A percentile compares a stretch with the other conserved stretches of the same genome.
Evolutionary conservation across 2,329 filamentous ascomycete species (phyloP).

Genomic region (Diplocarpon rosae): DNA sequence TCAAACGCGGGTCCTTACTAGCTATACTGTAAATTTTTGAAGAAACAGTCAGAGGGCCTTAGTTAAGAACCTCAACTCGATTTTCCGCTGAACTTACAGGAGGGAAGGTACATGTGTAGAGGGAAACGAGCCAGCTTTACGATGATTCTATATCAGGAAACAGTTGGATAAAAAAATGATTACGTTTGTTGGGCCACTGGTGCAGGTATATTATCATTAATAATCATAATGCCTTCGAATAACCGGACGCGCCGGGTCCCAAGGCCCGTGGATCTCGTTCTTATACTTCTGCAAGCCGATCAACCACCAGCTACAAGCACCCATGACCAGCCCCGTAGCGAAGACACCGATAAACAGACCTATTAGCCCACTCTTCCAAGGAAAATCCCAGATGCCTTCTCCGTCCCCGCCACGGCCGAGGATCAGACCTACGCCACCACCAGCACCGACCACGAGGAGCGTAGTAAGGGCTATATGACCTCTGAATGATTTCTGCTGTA

Average conservation of each 20-base stretch:
- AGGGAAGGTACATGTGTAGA: no score
- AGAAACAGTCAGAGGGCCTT: no score
- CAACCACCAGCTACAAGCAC: slow-evolving; percentile 94
- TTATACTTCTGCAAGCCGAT: slow-evolving; percentile 98
- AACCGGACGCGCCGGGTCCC: slow-evolving; percentile 88
- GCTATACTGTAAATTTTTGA: no score
- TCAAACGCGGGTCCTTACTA: no score
- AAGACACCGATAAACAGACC: slow-evolving; percentile 70
- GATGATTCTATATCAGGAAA: no score
- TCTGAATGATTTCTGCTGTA: slow-evolving; percentile 69
- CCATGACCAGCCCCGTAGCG: slow-evolving; percentile 69
- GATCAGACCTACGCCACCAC: slow-evolving; percentile 62
- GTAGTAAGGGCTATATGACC: slow-evolving; percentile 72
- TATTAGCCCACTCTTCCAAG: slow-evolving; percentile 30
- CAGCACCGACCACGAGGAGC: slow-evolving; percentile 66
- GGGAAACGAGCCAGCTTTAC: no score
- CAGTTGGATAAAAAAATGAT: no score
- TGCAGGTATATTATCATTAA: slow-evolving; percentile 8
- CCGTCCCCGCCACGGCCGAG: slow-evolving; percentile 40
- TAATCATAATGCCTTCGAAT: slow-evolving; percentile 48
- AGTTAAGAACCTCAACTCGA: no score
- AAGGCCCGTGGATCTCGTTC: slow-evolving; percentile 95
- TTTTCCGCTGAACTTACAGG: no score
- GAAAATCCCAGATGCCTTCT: slow-evolving; percentile 39
- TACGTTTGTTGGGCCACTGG: no score